Conservation (phyloP, 768 basidiomycete species). For the Trametes cinnabarina region DNA sequence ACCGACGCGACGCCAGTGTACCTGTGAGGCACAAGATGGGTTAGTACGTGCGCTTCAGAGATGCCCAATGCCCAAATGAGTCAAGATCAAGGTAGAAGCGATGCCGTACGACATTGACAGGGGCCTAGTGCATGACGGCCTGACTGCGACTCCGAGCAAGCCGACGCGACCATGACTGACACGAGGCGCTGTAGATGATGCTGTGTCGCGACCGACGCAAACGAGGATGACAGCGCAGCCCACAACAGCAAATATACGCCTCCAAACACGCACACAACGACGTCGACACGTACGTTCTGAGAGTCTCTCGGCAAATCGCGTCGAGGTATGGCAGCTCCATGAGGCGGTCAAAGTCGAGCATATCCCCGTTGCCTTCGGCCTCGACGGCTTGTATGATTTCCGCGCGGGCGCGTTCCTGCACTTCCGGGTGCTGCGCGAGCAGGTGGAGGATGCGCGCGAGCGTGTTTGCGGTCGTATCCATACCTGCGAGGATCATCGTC, state of each 20-base stretch:
- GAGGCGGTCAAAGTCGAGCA: slow-evolving; percentile 28
- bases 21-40: background rate
- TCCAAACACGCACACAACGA: background rate
- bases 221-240: too few species aligned
- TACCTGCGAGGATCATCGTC: slow-evolving; percentile 24
- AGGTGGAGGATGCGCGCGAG: slow-evolving; percentile 28
- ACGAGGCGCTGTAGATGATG: too few species aligned
- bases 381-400: slow-evolving; percentile 23
- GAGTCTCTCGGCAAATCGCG: slow-evolving; percentile 28
- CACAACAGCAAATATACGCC: background rate
- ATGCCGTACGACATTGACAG: background rate
- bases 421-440: slow-evolving; percentile 26
- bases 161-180: too few species aligned
- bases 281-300: slow-evolving; percentile 21
- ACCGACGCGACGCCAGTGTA: slow-evolving; percentile 5
- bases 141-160: too few species aligned
- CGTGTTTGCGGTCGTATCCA: slow-evolving; percentile 32
- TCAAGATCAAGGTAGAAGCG: background rate
- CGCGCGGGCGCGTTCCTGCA: slow-evolving; percentile 27
- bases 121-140: too few species aligned
- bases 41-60: background rate
- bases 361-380: slow-evolving; percentile 7
- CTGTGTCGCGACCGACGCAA: too few species aligned
- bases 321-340: slow-evolving; percentile 30
- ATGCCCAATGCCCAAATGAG: background rate